Evolutionary conservation across 2,329 filamentous ascomycete species (phyloP).

Genomic region (Pezicula radicicola): DNA sequence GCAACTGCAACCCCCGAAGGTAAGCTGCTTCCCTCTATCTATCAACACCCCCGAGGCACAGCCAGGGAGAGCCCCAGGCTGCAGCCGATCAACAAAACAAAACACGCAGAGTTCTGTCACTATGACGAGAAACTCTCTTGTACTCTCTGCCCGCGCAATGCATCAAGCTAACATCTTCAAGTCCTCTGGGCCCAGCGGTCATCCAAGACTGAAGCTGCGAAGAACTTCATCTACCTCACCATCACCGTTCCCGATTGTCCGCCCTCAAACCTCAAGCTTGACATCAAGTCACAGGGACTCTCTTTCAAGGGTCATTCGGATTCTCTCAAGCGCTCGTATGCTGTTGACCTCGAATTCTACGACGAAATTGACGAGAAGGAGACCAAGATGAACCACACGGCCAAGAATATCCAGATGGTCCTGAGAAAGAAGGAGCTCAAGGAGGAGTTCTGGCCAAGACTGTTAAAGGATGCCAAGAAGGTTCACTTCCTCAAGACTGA

Average conservation of each 20-base stretch:
- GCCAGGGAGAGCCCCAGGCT: background rate
- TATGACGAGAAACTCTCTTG: background rate
- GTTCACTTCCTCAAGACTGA: slow-evolving; percentile 96
- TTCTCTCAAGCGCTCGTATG: slow-evolving; percentile 83
- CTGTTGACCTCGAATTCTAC: slow-evolving; percentile 83
- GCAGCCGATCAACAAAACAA: background rate
- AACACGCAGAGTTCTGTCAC: background rate
- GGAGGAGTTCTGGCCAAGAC: slow-evolving; percentile 91
- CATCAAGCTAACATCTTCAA: slow-evolving; percentile 34
- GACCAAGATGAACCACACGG: slow-evolving; percentile 84
- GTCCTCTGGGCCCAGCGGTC: slow-evolving; percentile 99
- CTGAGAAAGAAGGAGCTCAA: slow-evolving; percentile 96
- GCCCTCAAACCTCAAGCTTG: slow-evolving; percentile 72
- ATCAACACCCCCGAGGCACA: background rate
- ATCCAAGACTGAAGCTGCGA: slow-evolving; percentile 70
- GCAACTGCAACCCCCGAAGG: slow-evolving; percentile 5
- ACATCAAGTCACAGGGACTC: slow-evolving; percentile 74
- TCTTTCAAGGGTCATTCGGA: slow-evolving; percentile 80
- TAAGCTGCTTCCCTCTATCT: slow-evolving; percentile 1
- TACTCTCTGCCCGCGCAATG: background rate
- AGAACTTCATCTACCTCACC: slow-evolving; percentile 94
- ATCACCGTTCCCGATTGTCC: slow-evolving; percentile 85
- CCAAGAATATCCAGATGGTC: slow-evolving; percentile 84
- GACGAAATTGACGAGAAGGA: slow-evolving; percentile 83
- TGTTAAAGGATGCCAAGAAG: slow-evolving; percentile 88